These are phyloP conservation scores for Mallotus japonicus DNA, from an alignment of 441 rosid genomes.

Conservation along the genomic window DNA sequence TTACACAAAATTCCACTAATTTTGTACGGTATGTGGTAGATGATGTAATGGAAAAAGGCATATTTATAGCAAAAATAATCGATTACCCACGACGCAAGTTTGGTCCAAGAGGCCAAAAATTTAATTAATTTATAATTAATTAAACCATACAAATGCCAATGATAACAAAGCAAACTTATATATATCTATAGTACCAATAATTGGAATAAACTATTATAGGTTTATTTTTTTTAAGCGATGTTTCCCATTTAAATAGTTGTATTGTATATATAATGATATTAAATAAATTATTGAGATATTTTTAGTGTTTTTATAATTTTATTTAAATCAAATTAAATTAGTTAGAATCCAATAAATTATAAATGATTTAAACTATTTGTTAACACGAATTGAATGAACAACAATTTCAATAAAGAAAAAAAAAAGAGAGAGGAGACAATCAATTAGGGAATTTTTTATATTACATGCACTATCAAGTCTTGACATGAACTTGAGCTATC, in stretches of 20 bases:
- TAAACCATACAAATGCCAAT: not conserved
- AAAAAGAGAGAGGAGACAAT: not conserved
- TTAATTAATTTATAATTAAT: not conserved
- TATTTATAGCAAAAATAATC: not conserved
- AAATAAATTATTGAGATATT: too few species aligned
- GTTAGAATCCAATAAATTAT: too few species aligned
- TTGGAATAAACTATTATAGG: too few species aligned
- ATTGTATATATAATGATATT: too few species aligned
- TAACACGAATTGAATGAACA: not conserved
- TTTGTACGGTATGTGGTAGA: slow-evolving; percentile 1
- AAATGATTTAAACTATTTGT: too few species aligned
- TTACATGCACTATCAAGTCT: not conserved
- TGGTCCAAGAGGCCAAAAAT: not conserved
- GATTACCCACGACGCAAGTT: not conserved
- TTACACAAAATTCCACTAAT: slow-evolving; percentile 32
- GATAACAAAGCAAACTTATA: not conserved
- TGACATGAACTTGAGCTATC: slow-evolving; percentile 11
- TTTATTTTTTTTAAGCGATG: too few species aligned
- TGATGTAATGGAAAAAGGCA: slow-evolving; percentile 10
- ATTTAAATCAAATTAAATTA: too few species aligned
- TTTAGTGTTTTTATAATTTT: too few species aligned
- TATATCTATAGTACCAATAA: too few species aligned
- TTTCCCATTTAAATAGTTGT: too few species aligned
- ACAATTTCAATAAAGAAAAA: not conserved
- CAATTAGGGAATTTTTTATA: not conserved